Conservation (phyloP, 2,329 filamentous ascomycete genomes). For the Nannizziopsis arthrosporioides region DNA sequence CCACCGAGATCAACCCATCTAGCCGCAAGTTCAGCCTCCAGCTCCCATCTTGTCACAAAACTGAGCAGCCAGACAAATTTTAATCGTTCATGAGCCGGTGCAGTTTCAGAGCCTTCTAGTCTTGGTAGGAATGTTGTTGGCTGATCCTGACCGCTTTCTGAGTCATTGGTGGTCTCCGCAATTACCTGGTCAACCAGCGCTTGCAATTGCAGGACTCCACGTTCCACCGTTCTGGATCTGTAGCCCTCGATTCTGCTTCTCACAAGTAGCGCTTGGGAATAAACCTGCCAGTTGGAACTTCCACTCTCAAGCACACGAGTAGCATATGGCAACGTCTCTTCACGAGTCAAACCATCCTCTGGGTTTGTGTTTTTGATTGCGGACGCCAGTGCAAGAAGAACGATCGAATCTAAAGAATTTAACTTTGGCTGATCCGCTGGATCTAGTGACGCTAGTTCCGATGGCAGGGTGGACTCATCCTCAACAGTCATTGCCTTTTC, state of each 20-base stretch:
- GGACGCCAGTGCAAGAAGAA: constrained; percentile 65
- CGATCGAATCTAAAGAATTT: constrained; percentile 74
- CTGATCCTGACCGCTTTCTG: constrained; percentile 24
- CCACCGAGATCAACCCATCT: constrained; percentile 88
- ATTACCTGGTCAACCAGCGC: constrained; percentile 92
- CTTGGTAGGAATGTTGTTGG: constrained; percentile 72
- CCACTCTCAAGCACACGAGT: constrained; percentile 77
- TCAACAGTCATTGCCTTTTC: constrained; percentile 28
- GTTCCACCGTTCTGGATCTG: constrained; percentile 73
- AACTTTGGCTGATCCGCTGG: constrained; percentile 74
- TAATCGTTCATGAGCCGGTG: constrained; percentile 55
- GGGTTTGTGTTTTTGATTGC: constrained; percentile 85
- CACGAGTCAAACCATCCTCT: constrained; percentile 71
- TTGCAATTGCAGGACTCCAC: constrained; percentile 83
- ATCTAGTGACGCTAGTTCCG: constrained; percentile 51
- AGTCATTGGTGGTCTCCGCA: constrained; percentile 56
- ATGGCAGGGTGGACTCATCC: constrained; percentile 45
- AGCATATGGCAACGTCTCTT: constrained; percentile 86
- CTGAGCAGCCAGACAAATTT: constrained; percentile 73
- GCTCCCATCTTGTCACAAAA: constrained; percentile 80
- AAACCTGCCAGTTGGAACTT: constrained; percentile 94
- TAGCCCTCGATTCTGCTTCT: constrained; percentile 83
- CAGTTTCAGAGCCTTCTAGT: constrained; percentile 63
- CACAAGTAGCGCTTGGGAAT: constrained; percentile 84
- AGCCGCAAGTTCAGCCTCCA: constrained; percentile 83